Evolutionary conservation across 257 asterid genomes (phyloP).

Genomic region (Solanum okadae): DNA sequence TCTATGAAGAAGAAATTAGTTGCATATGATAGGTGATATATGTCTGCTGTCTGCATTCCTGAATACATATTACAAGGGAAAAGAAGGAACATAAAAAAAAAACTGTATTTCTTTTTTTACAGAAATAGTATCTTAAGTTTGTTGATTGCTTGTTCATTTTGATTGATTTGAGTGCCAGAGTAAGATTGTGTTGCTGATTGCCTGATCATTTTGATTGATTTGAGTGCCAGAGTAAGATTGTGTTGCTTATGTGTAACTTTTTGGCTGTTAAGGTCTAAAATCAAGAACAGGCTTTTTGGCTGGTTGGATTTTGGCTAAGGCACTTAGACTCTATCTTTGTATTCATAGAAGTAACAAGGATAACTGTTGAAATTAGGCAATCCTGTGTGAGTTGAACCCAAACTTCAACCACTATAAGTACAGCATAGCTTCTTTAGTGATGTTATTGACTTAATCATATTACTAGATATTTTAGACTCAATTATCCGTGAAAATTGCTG

Average conservation of each 20-base stretch:
- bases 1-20: not conserved
- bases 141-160: not conserved
- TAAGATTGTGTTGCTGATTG: not conserved
- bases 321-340: not conserved
- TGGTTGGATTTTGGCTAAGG: not conserved
- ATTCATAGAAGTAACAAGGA: not conserved
- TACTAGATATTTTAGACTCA: not conserved
- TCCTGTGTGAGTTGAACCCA: not conserved
- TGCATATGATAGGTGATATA: not conserved
- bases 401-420: not conserved
- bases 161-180: not conserved
- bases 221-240: not conserved
- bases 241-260: not conserved
- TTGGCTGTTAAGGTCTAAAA: not conserved
- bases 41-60: not conserved
- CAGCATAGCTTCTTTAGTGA: not conserved
- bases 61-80: not conserved
- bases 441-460: not conserved
- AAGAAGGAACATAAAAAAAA: not conserved
- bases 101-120: not conserved
- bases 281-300: not conserved
- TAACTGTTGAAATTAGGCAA: not conserved
- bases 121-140: not conserved
- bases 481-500: not conserved
- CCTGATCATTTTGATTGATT: not conserved